Base-by-base conservation (phyloP, 2,329 filamentous ascomycete species). In the Diaporthe vaccinii region DNA sequence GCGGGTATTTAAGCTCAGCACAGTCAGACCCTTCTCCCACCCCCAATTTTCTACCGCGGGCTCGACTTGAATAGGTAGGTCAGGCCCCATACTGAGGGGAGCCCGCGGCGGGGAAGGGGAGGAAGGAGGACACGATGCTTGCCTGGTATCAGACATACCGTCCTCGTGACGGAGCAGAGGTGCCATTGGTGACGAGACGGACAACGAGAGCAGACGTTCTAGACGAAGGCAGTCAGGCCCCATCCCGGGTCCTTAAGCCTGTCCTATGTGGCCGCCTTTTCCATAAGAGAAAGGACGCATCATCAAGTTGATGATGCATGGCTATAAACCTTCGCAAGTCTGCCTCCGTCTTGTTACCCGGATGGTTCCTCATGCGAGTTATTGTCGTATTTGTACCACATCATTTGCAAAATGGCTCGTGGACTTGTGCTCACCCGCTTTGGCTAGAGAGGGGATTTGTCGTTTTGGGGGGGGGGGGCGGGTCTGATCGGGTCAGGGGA, bases 281-380 rank as follows among this genome's bases (percentile, higher is more conserved):
- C 31, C 10, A 39, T 14, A 22, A 22, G 20, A 22, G 57, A 22
- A 41, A 59, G 57, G 57, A 59, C 9, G 57, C 57, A 59, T 59
- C 57, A 59, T 59, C 57, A 15, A 59, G 34, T 39, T 59, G 57
- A 59, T 59, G 57, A 59, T 59, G 57, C 57, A 59, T 59, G 57
- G 57, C 57, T n/a, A 25, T 59, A 4, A 3, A 34, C 57, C 57
- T 36, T 59, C 34, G 57, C 57, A 39, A 59, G 57, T 59, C 57
- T 39, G 57, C 57, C 34, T 59, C 22, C 34, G 34, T 39, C 34
- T 59, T n/a, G 10, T 12, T 12, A 8, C 0, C 20, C 31, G 57
- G 31, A 22, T 10, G 20, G 34, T 8, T 39, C 34, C 57, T 34
- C 22, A 20, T 59, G 57, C 57, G 57, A 39, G 2, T 59, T 7